phyloP scores from a whole-genome alignment of 163 green algal genomes.

The Prototheca wickerhamii region DNA sequence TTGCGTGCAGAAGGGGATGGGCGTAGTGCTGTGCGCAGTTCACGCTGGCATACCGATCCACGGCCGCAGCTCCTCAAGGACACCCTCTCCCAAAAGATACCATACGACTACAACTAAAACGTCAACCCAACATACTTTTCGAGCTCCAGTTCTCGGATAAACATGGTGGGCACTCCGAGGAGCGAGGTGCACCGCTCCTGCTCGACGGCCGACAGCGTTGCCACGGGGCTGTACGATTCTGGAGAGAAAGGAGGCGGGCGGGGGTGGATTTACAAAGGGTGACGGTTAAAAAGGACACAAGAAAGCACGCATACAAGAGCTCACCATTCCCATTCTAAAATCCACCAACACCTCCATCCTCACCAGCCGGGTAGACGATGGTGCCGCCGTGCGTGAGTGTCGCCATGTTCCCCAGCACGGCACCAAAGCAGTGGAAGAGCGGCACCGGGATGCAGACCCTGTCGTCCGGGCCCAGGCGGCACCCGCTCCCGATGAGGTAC shows the following conservation, averaged over 20 bases:
- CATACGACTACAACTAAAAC: neutral
- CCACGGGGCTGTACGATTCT: slow-evolving; percentile 11
- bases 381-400: slow-evolving; percentile 10
- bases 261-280: neutral
- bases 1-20: neutral
- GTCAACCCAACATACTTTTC: slow-evolving; percentile 5
- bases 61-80: too few species aligned
- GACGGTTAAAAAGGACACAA: too few species aligned
- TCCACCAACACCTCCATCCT: neutral
- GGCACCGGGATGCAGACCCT: slow-evolving; percentile 30
- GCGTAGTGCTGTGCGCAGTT: too few species aligned
- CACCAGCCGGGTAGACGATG: slow-evolving; percentile 20
- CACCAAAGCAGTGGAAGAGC: slow-evolving; percentile 36
- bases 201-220: slow-evolving; percentile 16
- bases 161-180: slow-evolving; percentile 24
- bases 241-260: neutral
- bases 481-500: slow-evolving; percentile 6
- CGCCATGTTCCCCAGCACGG: slow-evolving; percentile 22
- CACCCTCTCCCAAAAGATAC: neutral
- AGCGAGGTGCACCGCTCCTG: slow-evolving; percentile 19
- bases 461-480: slow-evolving; percentile 8
- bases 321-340: neutral
- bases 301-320: too few species aligned
- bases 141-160: slow-evolving; percentile 19
- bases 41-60: too few species aligned